Evolutionary conservation across 805 yeast genomes (phyloP), one percentile per base, ranked within the genome.

Genomic region (Barnettozyma siamensis): DNA sequence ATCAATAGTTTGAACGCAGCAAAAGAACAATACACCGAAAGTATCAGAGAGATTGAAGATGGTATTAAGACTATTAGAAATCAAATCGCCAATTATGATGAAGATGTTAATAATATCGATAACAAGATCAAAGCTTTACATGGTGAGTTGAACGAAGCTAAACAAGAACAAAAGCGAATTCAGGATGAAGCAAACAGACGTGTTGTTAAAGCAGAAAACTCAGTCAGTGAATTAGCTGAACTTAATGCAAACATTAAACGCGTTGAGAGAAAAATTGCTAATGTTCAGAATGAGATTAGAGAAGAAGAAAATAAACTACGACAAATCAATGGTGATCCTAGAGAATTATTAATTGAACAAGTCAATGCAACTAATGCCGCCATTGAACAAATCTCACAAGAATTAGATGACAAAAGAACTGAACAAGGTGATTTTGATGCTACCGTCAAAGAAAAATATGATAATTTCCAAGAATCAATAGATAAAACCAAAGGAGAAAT

Each of bases 291-390:
- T 8, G 47, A 50, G 28, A 54, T 60, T 7, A 28, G 32, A 8
- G 33, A 33, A 6, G 64, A 53, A 37, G 47, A 52, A 8, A 58
- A 58, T 8, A 60, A 50, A 37, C 48, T 65, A n/a, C 53, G 53
- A 15, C 49, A 60, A 32, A 53, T 48, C 29, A 42, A 46, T 26
- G 54, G 60, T 36, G 60, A 59, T 7, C 48, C 58, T 1, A 47
- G 46, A 31, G 58, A 49, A 12, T 29, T 42, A 2, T 30, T 55
- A 16, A 38, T 42, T 29, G 40, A 46, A 16, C 50, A 54, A 30
- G 35, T 41, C 2, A 21, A 43, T 11, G 20, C 34, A 6, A 7
- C 46, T 2, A 12, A 42, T 16, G 6, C 28, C 10, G 24, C 28
- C n/a, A 17, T 16, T 4, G 15, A n/a, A 4, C 29, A 27, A 4